Base-by-base conservation (phyloP, 2,329 filamentous ascomycete species). In the Claviceps purpurea region DNA sequence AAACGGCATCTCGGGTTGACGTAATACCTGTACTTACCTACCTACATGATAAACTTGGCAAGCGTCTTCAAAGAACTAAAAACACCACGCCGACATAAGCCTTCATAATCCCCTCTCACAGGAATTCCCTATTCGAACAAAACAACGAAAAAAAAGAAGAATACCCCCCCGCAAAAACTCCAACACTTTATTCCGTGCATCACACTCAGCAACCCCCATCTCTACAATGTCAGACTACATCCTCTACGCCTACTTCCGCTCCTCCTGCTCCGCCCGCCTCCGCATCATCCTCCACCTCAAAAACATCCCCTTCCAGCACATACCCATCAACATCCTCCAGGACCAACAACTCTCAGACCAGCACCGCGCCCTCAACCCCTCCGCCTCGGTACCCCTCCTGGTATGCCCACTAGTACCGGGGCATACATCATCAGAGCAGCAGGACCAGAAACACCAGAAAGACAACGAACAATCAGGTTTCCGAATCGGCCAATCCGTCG, bases 211-310 rank as follows among this genome's bases (percentile, higher is more conserved):
- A 30, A 20, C 40, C 18, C n/a, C 5, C 40, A 42, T 10, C 20
- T 5, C 40, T 10, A 10, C 18, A n/a, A 43, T 43, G 41, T 4
- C 50, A 53, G 55, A 46, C 16, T 71, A 66, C 59, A 69, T 64
- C 1, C 73, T 84, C 10, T 74, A 83, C 67, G 76, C 72, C 55
- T 83, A 81, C 66, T 82, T 77, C 65, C 72, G 77, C 56, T 84
- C 80, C 47, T 82, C 78, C 16, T 84, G 79, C 66, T 77, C 78
- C 1, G 78, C 75, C 0, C 75, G 81, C 13, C 67, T 84, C 5
- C 78, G 78, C 46, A 82, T 83, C 54, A 77, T 78, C 11, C 67
- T 81, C 1, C 67, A 76, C 52, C 67, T 79, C 49, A 84, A 84
- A 57, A 61, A 61, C 22, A 70, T 83, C 50, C 57, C 67, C 2